These are phyloP conservation scores for Boletellus deceptivus DNA, from an alignment of 1,284 basidiomycete genomes.

Conservation along the genomic window DNA sequence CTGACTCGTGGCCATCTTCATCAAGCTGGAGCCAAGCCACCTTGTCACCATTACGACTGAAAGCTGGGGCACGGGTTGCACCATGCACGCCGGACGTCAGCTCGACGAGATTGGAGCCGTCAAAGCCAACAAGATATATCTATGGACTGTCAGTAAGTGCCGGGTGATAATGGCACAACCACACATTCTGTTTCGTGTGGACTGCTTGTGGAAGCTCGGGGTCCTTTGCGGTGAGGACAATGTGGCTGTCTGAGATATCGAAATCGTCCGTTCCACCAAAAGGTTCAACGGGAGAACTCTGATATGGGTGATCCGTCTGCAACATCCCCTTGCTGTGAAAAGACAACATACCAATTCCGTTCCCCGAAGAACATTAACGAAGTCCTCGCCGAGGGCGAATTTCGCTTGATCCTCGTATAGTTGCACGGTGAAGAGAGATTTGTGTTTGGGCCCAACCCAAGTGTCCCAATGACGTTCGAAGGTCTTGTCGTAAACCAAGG, in stretches of 20 bases:
- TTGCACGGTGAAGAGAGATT: conserved; percentile 65
- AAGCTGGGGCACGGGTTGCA: conserved; percentile 69
- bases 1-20: conserved; percentile 85
- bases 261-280: conserved; percentile 79
- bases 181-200: conserved; percentile 80
- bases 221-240: conserved; percentile 86
- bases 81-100: conserved; percentile 84
- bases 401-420: conserved; percentile 49
- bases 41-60: conserved; percentile 66
- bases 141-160: conserved; percentile 29
- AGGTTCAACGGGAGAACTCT: conserved; percentile 80
- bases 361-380: conserved; percentile 60
- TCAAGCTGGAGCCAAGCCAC: conserved; percentile 86
- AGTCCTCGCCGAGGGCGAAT: conserved; percentile 54
- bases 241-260: conserved; percentile 61
- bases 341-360: conserved; percentile 55
- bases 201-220: conserved; percentile 67
- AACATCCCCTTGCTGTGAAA: background rate
- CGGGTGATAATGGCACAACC: conserved; percentile 1
- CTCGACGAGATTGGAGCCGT: conserved; percentile 49
- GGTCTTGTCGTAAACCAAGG: conserved; percentile 74
- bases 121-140: conserved; percentile 65
- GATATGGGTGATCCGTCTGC: conserved; percentile 5
- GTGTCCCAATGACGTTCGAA: conserved; percentile 89
- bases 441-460: conserved; percentile 74